Percentiles rank a stretch among this genome's conserved stretches.
Conservation (phyloP, 192 early-diverging fungal species). For the Pilaira anomala region DNA sequence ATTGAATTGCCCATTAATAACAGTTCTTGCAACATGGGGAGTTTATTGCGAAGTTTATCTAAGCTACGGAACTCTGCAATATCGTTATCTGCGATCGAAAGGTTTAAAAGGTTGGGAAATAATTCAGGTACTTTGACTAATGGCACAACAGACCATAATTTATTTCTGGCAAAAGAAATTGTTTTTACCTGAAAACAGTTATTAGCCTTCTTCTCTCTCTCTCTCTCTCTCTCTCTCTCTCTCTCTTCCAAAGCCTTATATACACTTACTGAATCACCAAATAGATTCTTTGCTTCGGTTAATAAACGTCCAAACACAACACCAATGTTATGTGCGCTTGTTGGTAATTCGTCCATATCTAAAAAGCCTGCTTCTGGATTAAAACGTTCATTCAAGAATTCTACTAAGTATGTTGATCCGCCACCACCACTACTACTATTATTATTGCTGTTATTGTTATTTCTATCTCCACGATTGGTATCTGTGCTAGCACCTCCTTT, state of each 20-base stretch:
- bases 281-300: slow-evolving; percentile 9
- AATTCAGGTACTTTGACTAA: slow-evolving; percentile 28
- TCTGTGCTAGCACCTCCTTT: neutral
- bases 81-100: slow-evolving; percentile 45
- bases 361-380: slow-evolving; percentile 13
- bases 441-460: neutral
- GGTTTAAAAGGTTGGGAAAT: slow-evolving; percentile 42
- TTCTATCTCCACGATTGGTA: neutral
- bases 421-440: neutral
- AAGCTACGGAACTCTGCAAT: slow-evolving; percentile 34
- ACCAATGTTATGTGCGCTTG: slow-evolving; percentile 5
- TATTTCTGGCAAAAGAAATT: slow-evolving; percentile 41
- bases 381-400: slow-evolving; percentile 9
- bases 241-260: neutral
- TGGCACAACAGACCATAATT: slow-evolving; percentile 28
- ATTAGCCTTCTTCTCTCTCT: too few species aligned
- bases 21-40: slow-evolving; percentile 36
- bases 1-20: slow-evolving; percentile 44
- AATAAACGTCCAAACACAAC: slow-evolving; percentile 3
- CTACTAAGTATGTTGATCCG: neutral
- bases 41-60: slow-evolving; percentile 31
- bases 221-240: too few species aligned
- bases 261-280: slow-evolving; percentile 17
- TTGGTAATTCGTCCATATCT: slow-evolving; percentile 26
- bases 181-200: slow-evolving; percentile 41